Conservation (phyloP, 257 asterid genomes). For the Gentiana straminea region DNA sequence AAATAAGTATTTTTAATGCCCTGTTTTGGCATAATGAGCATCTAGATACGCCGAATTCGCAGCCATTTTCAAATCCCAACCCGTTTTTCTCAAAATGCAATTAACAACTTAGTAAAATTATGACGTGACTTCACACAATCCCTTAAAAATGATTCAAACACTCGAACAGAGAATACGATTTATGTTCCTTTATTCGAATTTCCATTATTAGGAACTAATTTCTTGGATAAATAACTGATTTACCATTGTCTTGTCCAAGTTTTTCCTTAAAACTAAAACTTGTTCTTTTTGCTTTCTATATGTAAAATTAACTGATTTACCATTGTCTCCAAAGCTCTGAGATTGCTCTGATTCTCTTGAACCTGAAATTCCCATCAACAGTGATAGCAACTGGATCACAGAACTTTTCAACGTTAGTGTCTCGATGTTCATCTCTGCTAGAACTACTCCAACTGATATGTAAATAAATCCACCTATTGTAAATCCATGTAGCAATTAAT, state of each 20-base stretch:
- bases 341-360: constrained; percentile 99
- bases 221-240: constrained; percentile 24
- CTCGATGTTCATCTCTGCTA: constrained; percentile 78
- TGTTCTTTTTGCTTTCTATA: constrained; percentile 76
- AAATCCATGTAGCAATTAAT: constrained; percentile 45
- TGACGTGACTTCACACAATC: constrained; percentile 59
- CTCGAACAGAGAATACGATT: constrained; percentile 57
- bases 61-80: constrained; percentile 85
- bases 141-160: constrained; percentile 67
- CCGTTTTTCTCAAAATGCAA: constrained; percentile 60
- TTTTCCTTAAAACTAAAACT: constrained; percentile 48
- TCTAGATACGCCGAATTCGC: constrained; percentile 47
- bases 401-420: constrained; percentile 37
- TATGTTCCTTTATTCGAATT: constrained; percentile 26
- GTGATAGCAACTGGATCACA: constrained; percentile 38
- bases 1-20: constrained; percentile 64
- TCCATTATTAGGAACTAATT: constrained; percentile 32
- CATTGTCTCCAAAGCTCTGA: constrained; percentile 74
- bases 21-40: constrained; percentile 39
- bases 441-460: constrained; percentile 86
- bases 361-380: constrained; percentile 63
- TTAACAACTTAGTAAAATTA: constrained; percentile 54
- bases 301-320: constrained; percentile 68
- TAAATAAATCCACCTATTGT: constrained; percentile 95
- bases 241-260: constrained; percentile 29